A percentile compares a stretch with the other conserved stretches of the same genome.
Evolutionary conservation across 345 rosid genomes (phyloP).

Genomic region (Luvunga scandens): DNA sequence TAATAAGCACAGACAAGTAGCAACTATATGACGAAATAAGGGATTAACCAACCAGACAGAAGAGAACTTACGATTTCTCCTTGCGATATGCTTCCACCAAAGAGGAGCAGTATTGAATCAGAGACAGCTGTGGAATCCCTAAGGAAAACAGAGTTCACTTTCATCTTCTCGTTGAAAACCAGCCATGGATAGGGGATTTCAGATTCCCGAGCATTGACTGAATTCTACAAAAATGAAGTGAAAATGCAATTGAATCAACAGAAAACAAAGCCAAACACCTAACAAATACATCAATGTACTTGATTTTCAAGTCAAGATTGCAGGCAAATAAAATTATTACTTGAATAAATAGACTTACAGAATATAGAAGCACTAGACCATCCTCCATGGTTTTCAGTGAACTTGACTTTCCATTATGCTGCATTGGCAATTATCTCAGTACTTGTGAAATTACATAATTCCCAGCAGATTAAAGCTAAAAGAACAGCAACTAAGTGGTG

Average conservation of each 20-base stretch:
- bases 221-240: slow-evolving; percentile 47
- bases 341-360: slow-evolving; percentile 48
- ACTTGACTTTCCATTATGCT: slow-evolving; percentile 77
- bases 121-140: slow-evolving; percentile 93
- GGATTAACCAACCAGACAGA: slow-evolving; percentile 4
- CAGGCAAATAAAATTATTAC: slow-evolving; percentile 7
- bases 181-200: slow-evolving; percentile 86
- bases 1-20: neutral
- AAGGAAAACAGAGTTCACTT: slow-evolving; percentile 84
- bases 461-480: neutral
- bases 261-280: slow-evolving; percentile 1
- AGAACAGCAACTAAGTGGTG: neutral
- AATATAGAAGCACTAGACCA: slow-evolving; percentile 77
- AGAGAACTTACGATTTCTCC: slow-evolving; percentile 54
- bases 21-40: slow-evolving; percentile 7
- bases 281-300: neutral
- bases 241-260: slow-evolving; percentile 14
- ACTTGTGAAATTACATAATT: slow-evolving; percentile 8
- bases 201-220: slow-evolving; percentile 74
- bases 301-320: neutral
- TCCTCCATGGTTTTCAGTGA: slow-evolving; percentile 97
- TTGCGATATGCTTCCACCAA: slow-evolving; percentile 73
- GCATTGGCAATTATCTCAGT: slow-evolving; percentile 27
- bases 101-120: slow-evolving; percentile 75
- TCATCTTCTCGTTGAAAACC: slow-evolving; percentile 91